Percentiles rank a stretch among this genome's conserved stretches.
phyloP scores from a whole-genome alignment of 257 asterid genomes.

The Cordia subcordata region DNA sequence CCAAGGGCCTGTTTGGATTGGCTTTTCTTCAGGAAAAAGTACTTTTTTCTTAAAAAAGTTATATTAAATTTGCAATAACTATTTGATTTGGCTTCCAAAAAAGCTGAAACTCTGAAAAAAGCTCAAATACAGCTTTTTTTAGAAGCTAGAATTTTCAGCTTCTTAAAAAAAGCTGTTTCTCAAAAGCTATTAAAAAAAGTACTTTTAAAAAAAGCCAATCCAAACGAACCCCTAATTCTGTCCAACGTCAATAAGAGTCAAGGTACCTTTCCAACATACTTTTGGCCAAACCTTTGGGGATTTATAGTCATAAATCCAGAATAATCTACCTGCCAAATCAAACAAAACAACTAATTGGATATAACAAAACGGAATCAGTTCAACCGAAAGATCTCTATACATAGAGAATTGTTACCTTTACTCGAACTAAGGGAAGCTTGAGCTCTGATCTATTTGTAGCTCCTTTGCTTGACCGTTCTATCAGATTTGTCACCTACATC shows the following conservation, averaged over 20 bases:
- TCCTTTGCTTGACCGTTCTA: slow-evolving; percentile 62
- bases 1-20: too few relatives aligned
- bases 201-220: too few relatives aligned
- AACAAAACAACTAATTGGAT: slow-evolving; percentile 7
- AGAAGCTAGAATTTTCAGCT: too few relatives aligned
- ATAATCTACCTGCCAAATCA: slow-evolving; percentile 78
- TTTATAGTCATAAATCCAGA: slow-evolving; percentile 98
- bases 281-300: slow-evolving; percentile 96
- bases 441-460: slow-evolving; percentile 48
- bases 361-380: slow-evolving; percentile 7
- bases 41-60: too few relatives aligned
- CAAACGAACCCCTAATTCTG: too few relatives aligned
- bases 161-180: too few relatives aligned
- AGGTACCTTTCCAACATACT: slow-evolving; percentile 90
- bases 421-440: slow-evolving; percentile 88
- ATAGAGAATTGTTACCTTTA: slow-evolving; percentile 52
- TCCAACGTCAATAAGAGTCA: slow-evolving; percentile 8
- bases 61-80: too few relatives aligned
- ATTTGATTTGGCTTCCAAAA: too few relatives aligned
- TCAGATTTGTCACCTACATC: slow-evolving; percentile 68
- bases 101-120: too few relatives aligned
- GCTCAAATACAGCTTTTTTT: too few relatives aligned
- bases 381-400: slow-evolving; percentile 4
- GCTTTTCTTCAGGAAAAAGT: too few relatives aligned
- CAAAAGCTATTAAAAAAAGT: too few relatives aligned